phyloP scores from a whole-genome alignment of 768 basidiomycete species.

The Lenzites betulinus region DNA sequence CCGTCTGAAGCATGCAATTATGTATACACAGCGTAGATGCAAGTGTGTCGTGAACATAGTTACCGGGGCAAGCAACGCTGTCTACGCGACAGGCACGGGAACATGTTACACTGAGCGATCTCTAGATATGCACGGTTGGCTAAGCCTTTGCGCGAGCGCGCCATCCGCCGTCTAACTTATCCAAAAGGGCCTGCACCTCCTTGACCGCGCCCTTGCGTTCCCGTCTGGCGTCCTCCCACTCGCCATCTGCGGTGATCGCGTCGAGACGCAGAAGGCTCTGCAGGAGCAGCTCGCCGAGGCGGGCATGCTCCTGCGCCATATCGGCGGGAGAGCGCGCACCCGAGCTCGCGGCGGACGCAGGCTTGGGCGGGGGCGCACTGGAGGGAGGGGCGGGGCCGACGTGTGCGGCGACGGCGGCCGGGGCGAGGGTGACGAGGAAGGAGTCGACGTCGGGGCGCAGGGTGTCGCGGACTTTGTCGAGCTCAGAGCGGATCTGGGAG shows the following conservation, averaged over 20 bases:
- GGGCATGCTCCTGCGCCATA: constrained; percentile 47
- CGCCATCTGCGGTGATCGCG: constrained; percentile 68
- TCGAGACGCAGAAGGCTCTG: constrained; percentile 89
- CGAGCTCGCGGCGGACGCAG: constrained; percentile 26
- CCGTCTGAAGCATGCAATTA: too few relatives aligned
- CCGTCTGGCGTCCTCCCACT: constrained; percentile 77
- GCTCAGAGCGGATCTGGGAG: constrained; percentile 54
- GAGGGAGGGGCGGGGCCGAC: constrained; percentile 8
- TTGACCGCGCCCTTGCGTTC: constrained; percentile 86
- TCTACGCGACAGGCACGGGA: too few relatives aligned
- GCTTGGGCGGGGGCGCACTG: constrained; percentile 20
- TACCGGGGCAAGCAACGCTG: too few relatives aligned
- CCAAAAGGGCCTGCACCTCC: constrained; percentile 81
- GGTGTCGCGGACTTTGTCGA: constrained; percentile 50
- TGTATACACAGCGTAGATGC: too few relatives aligned
- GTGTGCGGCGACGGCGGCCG: constrained; percentile 13
- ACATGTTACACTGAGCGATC: too few relatives aligned
- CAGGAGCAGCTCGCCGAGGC: constrained; percentile 80
- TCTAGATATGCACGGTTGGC: background rate
- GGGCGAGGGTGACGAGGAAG: constrained; percentile 47
- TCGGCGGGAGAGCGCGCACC: constrained; percentile 20
- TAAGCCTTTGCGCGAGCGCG: constrained; percentile 21
- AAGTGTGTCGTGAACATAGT: too few relatives aligned
- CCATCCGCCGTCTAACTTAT: constrained; percentile 78
- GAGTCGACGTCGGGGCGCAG: constrained; percentile 59